These are phyloP conservation scores for Ceratopteris richardii DNA, from an alignment of 75 land plant genomes.

Conservation along the genomic window DNA sequence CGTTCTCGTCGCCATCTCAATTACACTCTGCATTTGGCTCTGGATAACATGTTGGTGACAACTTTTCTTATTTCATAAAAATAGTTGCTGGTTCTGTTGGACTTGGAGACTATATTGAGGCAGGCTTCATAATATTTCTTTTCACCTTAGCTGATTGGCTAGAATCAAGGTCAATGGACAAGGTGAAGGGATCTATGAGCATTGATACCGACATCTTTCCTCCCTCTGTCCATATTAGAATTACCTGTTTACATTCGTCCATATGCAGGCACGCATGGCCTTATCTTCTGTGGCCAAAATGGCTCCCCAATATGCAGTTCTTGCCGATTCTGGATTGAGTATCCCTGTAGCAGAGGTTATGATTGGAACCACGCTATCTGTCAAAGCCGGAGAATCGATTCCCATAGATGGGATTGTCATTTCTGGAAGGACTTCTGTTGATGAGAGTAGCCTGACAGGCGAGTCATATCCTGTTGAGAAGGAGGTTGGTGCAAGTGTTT, in stretches of 20 bases:
- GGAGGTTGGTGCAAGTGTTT: constrained; percentile 55
- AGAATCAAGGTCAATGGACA: constrained; percentile 68
- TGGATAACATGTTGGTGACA: neutral
- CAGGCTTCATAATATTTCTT: constrained; percentile 73
- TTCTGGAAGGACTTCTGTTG: constrained; percentile 73
- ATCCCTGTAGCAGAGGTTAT: constrained; percentile 67
- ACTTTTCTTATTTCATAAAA: neutral
- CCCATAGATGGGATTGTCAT: constrained; percentile 83
- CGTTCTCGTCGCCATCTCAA: neutral
- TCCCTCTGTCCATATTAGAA: too few species aligned
- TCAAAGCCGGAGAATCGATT: constrained; percentile 84
- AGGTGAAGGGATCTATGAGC: constrained; percentile 32
- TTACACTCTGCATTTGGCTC: neutral
- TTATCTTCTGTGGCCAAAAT: constrained; percentile 66
- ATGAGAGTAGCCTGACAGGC: constrained; percentile 81
- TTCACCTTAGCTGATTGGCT: constrained; percentile 91
- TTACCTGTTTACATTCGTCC: too few species aligned
- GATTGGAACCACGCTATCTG: constrained; percentile 48
- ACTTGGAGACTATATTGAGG: constrained; percentile 65
- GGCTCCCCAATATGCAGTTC: constrained; percentile 66
- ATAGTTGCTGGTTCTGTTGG: constrained; percentile 74
- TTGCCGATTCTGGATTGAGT: constrained; percentile 54
- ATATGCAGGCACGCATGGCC: constrained; percentile 62
- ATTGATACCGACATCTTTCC: neutral
- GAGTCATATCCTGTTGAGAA: constrained; percentile 82